A percentile compares a stretch with the other conserved stretches of the same genome.
Conservation (phyloP, 331 rosid genomes). For the Quercus lobata region DNA sequence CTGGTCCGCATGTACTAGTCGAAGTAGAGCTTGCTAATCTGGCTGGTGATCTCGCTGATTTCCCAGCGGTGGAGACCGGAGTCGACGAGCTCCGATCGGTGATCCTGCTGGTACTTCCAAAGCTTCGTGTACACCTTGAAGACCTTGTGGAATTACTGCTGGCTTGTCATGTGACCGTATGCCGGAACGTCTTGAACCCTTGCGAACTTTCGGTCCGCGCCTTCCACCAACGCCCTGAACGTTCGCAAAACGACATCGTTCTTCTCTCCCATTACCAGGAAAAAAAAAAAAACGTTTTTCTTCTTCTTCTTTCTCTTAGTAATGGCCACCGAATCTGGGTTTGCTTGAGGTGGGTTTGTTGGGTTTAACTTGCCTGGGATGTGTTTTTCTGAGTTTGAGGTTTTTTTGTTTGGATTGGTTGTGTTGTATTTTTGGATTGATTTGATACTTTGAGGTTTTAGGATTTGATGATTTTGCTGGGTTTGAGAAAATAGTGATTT, state of each 20-base stretch:
- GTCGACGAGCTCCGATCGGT: constrained; percentile 60
- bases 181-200: constrained; percentile 89
- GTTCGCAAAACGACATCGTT: constrained; percentile 42
- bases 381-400: too few relatives aligned
- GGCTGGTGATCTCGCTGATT: constrained; percentile 97
- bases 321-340: constrained; percentile 10
- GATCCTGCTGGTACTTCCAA: constrained; percentile 91
- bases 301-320: not conserved
- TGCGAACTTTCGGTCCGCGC: constrained; percentile 91
- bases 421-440: too few relatives aligned
- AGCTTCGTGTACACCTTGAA: constrained; percentile 82
- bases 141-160: constrained; percentile 78
- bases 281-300: too few relatives aligned
- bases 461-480: too few relatives aligned
- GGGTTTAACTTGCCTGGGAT: too few relatives aligned
- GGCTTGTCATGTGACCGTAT: constrained; percentile 61
- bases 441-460: too few relatives aligned
- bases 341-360: too few relatives aligned
- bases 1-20: constrained; percentile 92
- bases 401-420: too few relatives aligned
- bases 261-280: constrained; percentile 35
- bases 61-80: constrained; percentile 90
- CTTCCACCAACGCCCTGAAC: constrained; percentile 82
- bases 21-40: constrained; percentile 93
- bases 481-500: too few relatives aligned